Evolutionary conservation across 441 rosid species (phyloP), one percentile per base, ranked within the genome.

Genomic region (Sinapis alba): DNA sequence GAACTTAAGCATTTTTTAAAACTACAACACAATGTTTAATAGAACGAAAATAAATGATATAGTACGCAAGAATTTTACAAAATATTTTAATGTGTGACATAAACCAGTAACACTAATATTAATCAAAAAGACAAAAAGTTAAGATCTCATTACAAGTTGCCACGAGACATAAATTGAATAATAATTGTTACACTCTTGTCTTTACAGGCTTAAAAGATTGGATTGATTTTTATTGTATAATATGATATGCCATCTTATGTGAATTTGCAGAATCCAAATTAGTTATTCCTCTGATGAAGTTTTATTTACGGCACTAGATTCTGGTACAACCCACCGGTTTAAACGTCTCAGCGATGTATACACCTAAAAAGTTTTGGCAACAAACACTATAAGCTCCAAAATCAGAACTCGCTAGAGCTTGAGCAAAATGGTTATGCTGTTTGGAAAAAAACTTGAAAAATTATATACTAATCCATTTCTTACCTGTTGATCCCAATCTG

Each of bases 401-500:
- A 38, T 50, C 45, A 74, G 34, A 67, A 20, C 41, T 67, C 3
- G 23, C 50, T 41, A 41, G 18, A 41, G 18, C 57, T 32, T 50
- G 50, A 62, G 63, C 7, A 32, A 27, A 20, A 0, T 21, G 34
- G 12, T 30, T 51, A 50, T 18, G 15, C 12, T 60, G 32, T 70
- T 7, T 15, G 5, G 9, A 67, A 19, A 38, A 27, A 38, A 38
- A 12, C n/a, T 3, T 38, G 1, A 18, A 19, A 18, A 2, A 1
- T 11, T 0, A 12, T 19, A 3, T 10, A 16, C 26, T 16, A 21
- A 32, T 41, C 2, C 34, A 30, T 9, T 13, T 57, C 13, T 28
- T 36, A 19, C 97, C 92, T 91, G 93, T 53, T 84, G 81, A 8
- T 91, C 91, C 93, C 95, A 88, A 62, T 92, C 87, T 16, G 93